Percentiles rank a stretch among this genome's conserved stretches.
phyloP scores from a whole-genome alignment of 331 rosid genomes.

The Telfairia occidentalis region DNA sequence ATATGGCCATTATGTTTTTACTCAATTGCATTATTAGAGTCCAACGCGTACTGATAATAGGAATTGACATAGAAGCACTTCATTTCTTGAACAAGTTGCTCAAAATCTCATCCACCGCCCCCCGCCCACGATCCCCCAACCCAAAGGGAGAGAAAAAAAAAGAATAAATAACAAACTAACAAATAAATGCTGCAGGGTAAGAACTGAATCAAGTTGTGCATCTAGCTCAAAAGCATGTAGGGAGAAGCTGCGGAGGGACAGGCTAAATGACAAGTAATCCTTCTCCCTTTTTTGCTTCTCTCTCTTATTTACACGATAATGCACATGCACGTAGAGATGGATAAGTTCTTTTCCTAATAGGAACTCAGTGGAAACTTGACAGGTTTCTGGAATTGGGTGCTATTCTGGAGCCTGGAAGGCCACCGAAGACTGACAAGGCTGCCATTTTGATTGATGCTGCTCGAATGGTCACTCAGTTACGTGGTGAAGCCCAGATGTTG shows the following conservation, averaged over 20 bases:
- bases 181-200: slow-evolving; percentile 37
- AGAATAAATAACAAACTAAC: neutral
- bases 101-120: neutral
- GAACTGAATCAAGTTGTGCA: slow-evolving; percentile 53
- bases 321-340: neutral
- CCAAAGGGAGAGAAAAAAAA: neutral
- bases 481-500: slow-evolving; percentile 73
- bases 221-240: slow-evolving; percentile 91
- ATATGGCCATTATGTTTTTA: neutral
- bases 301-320: neutral
- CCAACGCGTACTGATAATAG: neutral
- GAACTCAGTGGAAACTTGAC: slow-evolving; percentile 12
- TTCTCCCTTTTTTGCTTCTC: neutral
- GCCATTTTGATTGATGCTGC: slow-evolving; percentile 71
- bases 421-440: slow-evolving; percentile 88
- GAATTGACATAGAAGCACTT: neutral
- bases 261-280: slow-evolving; percentile 82
- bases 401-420: slow-evolving; percentile 92
- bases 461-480: slow-evolving; percentile 77
- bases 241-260: slow-evolving; percentile 94
- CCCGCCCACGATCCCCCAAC: neutral
- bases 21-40: neutral
- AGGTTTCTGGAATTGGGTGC: slow-evolving; percentile 90
- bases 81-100: neutral
- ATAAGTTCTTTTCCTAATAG: slow-evolving; percentile 1